Evolutionary conservation across 148 eudicot species (phyloP).

Genomic region (Polygonum maritimum): DNA sequence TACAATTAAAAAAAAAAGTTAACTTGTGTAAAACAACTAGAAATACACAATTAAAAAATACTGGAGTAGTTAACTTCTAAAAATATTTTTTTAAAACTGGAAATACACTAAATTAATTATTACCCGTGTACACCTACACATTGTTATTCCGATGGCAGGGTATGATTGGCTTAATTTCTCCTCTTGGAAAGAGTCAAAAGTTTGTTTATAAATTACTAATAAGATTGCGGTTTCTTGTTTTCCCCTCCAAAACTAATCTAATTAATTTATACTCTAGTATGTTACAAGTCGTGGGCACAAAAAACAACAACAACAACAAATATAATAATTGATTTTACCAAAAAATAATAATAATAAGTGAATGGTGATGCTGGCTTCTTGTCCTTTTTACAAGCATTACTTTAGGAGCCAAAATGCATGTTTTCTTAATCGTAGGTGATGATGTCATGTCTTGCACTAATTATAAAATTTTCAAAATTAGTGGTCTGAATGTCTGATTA

Average conservation of each 20-base stretch:
- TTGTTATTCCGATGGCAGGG: too few species aligned
- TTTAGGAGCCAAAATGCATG: too few species aligned
- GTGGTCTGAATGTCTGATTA: neutral
- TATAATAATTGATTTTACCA: neutral
- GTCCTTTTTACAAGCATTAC: neutral
- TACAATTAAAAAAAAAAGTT: too few species aligned
- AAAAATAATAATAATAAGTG: neutral
- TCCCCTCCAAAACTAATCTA: neutral
- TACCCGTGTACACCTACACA: neutral
- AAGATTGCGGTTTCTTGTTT: conserved; percentile 2
- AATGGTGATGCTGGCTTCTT: neutral
- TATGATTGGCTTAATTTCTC: neutral
- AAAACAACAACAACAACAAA: neutral
- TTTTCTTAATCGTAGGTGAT: too few species aligned
- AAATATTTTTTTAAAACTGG: too few species aligned
- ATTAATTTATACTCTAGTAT: neutral
- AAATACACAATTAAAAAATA: too few species aligned
- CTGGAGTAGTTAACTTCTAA: too few species aligned
- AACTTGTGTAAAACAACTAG: too few species aligned
- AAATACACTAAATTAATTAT: too few species aligned
- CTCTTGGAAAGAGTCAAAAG: neutral
- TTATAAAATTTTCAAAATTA: too few species aligned
- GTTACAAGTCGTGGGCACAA: neutral
- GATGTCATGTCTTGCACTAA: neutral
- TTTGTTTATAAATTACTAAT: neutral